Base-by-base conservation (phyloP, 140 eudicot genomes). In the Senecio squalidus region DNA sequence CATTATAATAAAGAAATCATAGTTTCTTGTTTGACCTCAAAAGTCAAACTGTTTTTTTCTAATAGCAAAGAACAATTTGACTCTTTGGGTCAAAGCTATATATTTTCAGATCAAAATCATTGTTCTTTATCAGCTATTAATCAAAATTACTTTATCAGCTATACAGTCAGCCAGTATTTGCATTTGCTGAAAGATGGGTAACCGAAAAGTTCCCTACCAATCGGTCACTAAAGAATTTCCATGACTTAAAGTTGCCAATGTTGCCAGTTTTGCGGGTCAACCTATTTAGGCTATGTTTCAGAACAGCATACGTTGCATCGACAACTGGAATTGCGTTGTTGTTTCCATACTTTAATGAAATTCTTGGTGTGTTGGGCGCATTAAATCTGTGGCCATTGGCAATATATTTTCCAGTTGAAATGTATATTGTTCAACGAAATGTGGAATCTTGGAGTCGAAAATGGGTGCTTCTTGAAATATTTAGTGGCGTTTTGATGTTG, bases 121-220 rank as follows among this genome's bases (percentile, higher is more conserved):
- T 25, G 16, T 60, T 18, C 21, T 5, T n/a, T 41, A 15, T 22
- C 14, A 4, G 9, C 57, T 49, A 10, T 52, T 6, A 36, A 61
- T 52, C 29, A 36, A 36, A 14, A 2, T 6, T 2, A 51, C 18
- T 11, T 9, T 1, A 6, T 39, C 4, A 66, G 71, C 31, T 66
- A 66, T 66, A 7, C 64, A 66, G 71, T 45, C 71, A 66, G 55
- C 71, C 71, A 20, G 11, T 66, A 53, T 66, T 25, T 41, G 71
- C 71, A 27, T 53, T 20, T 17, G 63, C 11, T n/a, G 71, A 66
- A 43, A 41, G 63, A 66, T 66, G 55, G 55, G 0, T 40, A 53
- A 39, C 55, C 4, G 17, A 18, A 20, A 53, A 26, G 55, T 40
- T 27, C 34, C 71, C 63, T 6, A 9, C 18, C 54, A 40, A 55